Evolutionary conservation across 78 protist species (phyloP).

Genomic region (Tieghemostelium lacteum): DNA sequence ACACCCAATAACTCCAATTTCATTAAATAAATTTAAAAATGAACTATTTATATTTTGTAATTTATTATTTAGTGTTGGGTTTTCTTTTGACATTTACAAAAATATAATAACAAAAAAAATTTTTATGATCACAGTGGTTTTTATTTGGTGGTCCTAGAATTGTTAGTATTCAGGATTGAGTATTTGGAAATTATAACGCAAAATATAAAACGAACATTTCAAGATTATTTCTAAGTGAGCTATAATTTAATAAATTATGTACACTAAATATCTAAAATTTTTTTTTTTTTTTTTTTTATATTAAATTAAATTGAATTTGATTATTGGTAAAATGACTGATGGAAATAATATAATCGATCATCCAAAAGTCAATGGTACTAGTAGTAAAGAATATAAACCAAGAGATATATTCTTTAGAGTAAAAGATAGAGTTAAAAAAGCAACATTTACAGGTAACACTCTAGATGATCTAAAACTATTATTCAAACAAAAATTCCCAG

Average conservation of each 20-base stretch:
- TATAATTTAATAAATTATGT: no score
- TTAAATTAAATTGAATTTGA: not conserved
- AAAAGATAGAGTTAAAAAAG: conserved; percentile 73
- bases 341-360: not conserved
- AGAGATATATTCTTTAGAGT: conserved; percentile 68
- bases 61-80: not conserved
- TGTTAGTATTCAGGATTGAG: no score
- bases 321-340: not conserved
- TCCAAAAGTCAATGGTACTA: not conserved
- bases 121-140: no score
- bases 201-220: no score
- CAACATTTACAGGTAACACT: conserved; percentile 28
- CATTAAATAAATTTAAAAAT: conserved; percentile 6
- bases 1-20: not conserved
- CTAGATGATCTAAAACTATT: conserved; percentile 57
- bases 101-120: no score
- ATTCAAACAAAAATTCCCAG: conserved; percentile 46
- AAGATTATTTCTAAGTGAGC: not conserved
- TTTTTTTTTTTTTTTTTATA: no score
- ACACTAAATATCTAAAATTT: no score
- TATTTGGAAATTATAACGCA: no score
- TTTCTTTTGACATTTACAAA: not conserved
- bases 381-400: not conserved
- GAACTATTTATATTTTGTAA: not conserved
- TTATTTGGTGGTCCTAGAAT: no score